phyloP scores from a whole-genome alignment of 2,329 filamentous ascomycete species.

The Aspergillus unguis region DNA sequence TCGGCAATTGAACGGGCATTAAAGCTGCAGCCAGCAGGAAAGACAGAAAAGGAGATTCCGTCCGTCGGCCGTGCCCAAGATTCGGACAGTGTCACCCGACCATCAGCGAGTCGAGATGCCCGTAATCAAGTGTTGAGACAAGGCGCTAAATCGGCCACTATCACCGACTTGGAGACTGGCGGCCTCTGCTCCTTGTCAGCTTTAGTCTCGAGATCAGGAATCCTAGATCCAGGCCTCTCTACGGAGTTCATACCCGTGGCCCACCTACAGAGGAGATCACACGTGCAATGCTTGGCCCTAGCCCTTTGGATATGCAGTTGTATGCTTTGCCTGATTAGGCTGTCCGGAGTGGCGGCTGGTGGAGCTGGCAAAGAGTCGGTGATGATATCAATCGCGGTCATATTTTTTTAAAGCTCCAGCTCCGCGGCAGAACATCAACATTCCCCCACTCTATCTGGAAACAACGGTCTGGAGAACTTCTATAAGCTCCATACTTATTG shows the following conservation, averaged over 20 bases:
- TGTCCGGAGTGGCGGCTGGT: conserved; percentile 22
- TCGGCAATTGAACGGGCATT: not conserved
- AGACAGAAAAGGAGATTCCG: conserved; percentile 15
- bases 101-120: not conserved
- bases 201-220: no score
- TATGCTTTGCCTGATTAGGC: conserved; percentile 16
- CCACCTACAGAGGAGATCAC: not conserved
- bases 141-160: no score
- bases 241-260: not conserved
- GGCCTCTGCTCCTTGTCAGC: no score
- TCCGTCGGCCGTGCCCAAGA: not conserved
- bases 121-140: no score
- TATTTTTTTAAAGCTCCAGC: conserved; percentile 4
- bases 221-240: conserved; percentile 12
- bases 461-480: no score
- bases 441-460: no score
- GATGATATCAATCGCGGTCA: conserved; percentile 15
- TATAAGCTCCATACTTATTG: no score
- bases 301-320: conserved; percentile 20
- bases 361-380: conserved; percentile 10
- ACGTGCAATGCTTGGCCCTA: conserved; percentile 20
- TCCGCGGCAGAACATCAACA: not conserved
- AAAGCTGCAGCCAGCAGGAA: not conserved
- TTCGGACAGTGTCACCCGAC: conserved; percentile 16
- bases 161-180: no score